Evolutionary conservation across 2,329 filamentous ascomycete genomes (phyloP), one percentile per base, ranked within the genome.

Genomic region (Ceratocystiopsis minuta): DNA sequence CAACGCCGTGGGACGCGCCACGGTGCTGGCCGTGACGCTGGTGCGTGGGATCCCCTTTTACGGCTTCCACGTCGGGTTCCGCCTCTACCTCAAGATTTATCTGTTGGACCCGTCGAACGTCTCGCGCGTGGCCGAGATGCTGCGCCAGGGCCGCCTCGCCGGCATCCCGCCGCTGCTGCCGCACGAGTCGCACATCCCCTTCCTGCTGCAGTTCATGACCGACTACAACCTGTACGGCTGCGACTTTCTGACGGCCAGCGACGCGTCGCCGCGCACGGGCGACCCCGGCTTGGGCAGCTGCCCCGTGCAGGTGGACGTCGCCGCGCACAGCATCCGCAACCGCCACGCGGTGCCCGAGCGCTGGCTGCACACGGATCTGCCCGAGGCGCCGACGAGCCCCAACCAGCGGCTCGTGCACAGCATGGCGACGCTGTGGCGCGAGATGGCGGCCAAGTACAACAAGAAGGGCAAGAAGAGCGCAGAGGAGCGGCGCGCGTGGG

Each of bases 161-260:
- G 80, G 80, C 28, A 78, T 98, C 36, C 73, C 96, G 72, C 83
- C 83, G 55, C 80, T 98, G 36, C 88, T 96, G 54, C 88, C 90
- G 0, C 93, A 90, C 54, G 90, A 98, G 60, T 86, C 83, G 16
- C 92, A 98, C 56, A 59, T 96, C 47, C 85, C 94, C 54, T 96
- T 87, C 56, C 63, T 95, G 10, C 68, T 90, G 11, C 92, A 98
- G 60, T 98, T 92, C 73, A 96, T 98, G 90, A 81, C 80, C 49
- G 92, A 98, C 57, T 98, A 92, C 65, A 98, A 95, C 55, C 65
- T 98, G 50, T 96, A 93, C 57, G 92, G 92, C 7, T 98, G 90
- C 55, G 79, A 76, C 43, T 92, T 88, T 52, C 75, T 96, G 49
- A 73, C 88, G 45, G 80, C 76, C 39, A 65, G 65, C 11, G 81